Base-by-base conservation (phyloP, 139 green algal species). In the Desmodesmus armatus region DNA sequence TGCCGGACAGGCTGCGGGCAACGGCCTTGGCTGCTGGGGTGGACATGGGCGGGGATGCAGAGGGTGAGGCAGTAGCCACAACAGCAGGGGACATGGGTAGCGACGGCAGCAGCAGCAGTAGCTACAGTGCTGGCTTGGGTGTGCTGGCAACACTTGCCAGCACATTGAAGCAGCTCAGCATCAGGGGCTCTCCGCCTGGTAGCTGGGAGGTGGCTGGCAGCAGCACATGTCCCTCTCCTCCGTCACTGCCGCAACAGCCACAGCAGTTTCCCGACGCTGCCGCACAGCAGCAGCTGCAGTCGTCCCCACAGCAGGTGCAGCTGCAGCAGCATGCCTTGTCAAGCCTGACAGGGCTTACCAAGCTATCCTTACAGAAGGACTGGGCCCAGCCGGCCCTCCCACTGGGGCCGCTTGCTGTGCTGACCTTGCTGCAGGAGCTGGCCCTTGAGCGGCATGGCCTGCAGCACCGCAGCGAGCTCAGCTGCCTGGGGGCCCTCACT, bases 151-250 rank as follows among this genome's bases (percentile, higher is more conserved):
- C 7, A 0, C n/a, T 73, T 2, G 2, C 29, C 7, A 47, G n/a
- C 25, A 82, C 35, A 37, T 37, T 82, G 55, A 53, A 82, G 76
- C 76, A 82, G 41, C 76, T 82, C 23, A 82, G 55, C 6, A 43
- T 82, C 3, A 53, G 60, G 29, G 76, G 76, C 53, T 71, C 25
- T 55, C 76, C 76, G 69, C 23, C 25, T 39, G 69, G 15, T 15
- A 72, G 55, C 55, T 31, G 17, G 43, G n/a, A 72, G 33, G 33
- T 39, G 6, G 23, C 13, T 35, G 65, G 65, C 65, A 73, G 33
- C 31, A 7, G 13, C 13, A 47, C 3, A 13, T 44, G 31, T 49
- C 65, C 5, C 60, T 29, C 23, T 5, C 21, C 2, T 41, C 31
- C 25, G 2, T 41, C 31, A 44, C 3, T 27, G 2, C 58, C 5